Evolutionary conservation across 2,329 filamentous ascomycete genomes (phyloP).

Genomic region (Penicillium sp.): DNA sequence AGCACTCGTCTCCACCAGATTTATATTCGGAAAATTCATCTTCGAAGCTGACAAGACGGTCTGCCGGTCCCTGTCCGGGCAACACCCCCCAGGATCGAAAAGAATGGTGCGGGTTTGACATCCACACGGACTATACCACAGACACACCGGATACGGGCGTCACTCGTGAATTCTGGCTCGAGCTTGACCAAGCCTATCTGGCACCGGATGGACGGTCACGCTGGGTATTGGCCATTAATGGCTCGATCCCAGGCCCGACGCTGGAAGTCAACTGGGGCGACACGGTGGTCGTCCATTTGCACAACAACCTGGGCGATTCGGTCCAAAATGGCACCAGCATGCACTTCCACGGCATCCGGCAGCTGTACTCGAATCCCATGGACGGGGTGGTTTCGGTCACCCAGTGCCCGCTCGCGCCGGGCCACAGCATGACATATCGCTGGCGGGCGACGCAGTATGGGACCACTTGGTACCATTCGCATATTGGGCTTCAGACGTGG

Average conservation of each 20-base stretch:
- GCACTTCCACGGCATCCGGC: slow-evolving; percentile 38
- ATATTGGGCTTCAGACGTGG: slow-evolving; percentile 39
- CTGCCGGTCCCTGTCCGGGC: slow-evolving; percentile 5
- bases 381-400: slow-evolving; percentile 37
- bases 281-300: slow-evolving; percentile 27
- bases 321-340: slow-evolving; percentile 26
- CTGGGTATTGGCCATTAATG: slow-evolving; percentile 31
- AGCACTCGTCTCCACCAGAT: too few relatives aligned
- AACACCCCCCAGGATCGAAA: slow-evolving; percentile 11
- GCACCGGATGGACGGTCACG: slow-evolving; percentile 32
- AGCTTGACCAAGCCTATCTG: slow-evolving; percentile 19
- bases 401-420: slow-evolving; percentile 41
- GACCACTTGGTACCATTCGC: slow-evolving; percentile 35
- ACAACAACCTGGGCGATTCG: slow-evolving; percentile 20
- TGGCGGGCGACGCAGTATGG: slow-evolving; percentile 41
- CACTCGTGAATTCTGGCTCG: slow-evolving; percentile 30
- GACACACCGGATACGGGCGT: slow-evolving; percentile 22
- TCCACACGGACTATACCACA: slow-evolving; percentile 15
- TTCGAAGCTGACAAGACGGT: not conserved
- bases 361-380: slow-evolving; percentile 30
- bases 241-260: slow-evolving; percentile 34
- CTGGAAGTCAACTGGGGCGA: slow-evolving; percentile 40
- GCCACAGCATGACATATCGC: slow-evolving; percentile 36
- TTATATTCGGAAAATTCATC: too few relatives aligned
- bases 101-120: slow-evolving; percentile 15